Base-by-base conservation (phyloP, 106 monocot genomes). In the Allium cepa region DNA sequence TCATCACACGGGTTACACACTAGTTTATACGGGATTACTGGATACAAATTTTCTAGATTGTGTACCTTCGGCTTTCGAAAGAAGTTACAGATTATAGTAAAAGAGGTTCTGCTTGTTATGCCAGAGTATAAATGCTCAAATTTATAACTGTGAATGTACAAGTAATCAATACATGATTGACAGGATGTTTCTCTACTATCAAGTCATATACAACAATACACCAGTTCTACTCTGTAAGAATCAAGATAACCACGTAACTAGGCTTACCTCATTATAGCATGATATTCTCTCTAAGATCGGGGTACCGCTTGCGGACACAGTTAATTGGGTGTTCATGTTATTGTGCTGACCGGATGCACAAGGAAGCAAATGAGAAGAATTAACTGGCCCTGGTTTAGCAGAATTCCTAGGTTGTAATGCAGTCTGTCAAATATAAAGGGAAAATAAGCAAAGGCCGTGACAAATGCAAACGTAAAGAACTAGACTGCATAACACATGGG, bases 221-320 rank as follows among this genome's bases (percentile, higher is more conserved):
- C 26, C 58, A 47, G 49, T 12, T 56, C 57, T 16, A 47, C 1
- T 5, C 36, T 36, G 36, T 52, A 8, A 12, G 57, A 64, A 65
- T 16, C 12, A 9, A 59, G 69, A n/a, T 47, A 62, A 49, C 9
- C 49, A 47, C 60, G 28, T 36, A 16, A 26, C 17, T 52, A 57
- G 9, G 49, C 57, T 72, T 68, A 80, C 80, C 75, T 76, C 72
- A 68, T 56, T 50, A 66, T 59, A 36, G 49, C 26, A 27, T 22
- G 55, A 72, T 8, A 59, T 60, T 7, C 57, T 26, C 6, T 65
- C 70, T 26, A 71, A 50, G 71, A 11, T 55, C 48, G 17, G 18
- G 59, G 65, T 47, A 36, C 13, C 75, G 57, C 45, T 11, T 55
- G 15, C 26, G 53, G 74, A 12, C 46, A 59, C 11, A 69, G 11